A percentile compares a stretch with the other conserved stretches of the same genome.
These are phyloP conservation scores for Favolaschia claudopus DNA, from an alignment of 768 basidiomycete genomes.

Conservation along the genomic window DNA sequence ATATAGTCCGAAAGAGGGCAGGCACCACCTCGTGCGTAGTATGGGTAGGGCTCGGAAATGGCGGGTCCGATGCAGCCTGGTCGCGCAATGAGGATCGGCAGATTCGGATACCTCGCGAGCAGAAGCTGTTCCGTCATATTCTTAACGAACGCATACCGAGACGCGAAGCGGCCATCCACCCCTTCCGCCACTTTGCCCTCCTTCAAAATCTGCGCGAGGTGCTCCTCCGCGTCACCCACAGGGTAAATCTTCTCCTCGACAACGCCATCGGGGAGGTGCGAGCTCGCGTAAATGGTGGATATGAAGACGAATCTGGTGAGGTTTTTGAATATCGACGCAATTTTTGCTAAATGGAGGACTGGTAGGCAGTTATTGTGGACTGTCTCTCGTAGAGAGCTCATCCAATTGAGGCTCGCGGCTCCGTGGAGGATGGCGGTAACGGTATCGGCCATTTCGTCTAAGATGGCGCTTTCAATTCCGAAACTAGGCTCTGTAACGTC, in stretches of 20 bases:
- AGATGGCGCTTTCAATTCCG: neutral
- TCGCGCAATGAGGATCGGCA: too few relatives aligned
- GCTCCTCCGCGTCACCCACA: neutral
- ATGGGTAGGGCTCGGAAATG: too few relatives aligned
- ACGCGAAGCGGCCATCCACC: too few relatives aligned
- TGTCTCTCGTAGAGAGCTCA: neutral
- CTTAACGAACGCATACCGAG: too few relatives aligned
- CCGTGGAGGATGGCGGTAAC: constrained; percentile 8
- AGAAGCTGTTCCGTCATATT: too few relatives aligned
- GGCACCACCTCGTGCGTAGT: too few relatives aligned
- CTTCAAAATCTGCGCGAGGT: constrained; percentile 1
- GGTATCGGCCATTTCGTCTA: neutral
- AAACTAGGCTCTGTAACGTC: neutral
- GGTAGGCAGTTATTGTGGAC: neutral
- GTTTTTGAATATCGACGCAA: neutral
- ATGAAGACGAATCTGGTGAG: neutral
- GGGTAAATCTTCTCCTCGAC: constrained; percentile 11
- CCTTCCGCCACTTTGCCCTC: too few relatives aligned
- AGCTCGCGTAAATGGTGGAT: constrained; percentile 3
- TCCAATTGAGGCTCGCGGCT: neutral
- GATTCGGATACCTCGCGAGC: too few relatives aligned
- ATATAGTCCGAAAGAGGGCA: too few relatives aligned
- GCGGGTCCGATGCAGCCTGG: too few relatives aligned
- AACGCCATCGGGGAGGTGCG: neutral
- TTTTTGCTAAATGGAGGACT: neutral